These are phyloP conservation scores for Ceratocystis eucalypticola DNA, from an alignment of 2,329 filamentous ascomycete genomes.

Conservation along the genomic window DNA sequence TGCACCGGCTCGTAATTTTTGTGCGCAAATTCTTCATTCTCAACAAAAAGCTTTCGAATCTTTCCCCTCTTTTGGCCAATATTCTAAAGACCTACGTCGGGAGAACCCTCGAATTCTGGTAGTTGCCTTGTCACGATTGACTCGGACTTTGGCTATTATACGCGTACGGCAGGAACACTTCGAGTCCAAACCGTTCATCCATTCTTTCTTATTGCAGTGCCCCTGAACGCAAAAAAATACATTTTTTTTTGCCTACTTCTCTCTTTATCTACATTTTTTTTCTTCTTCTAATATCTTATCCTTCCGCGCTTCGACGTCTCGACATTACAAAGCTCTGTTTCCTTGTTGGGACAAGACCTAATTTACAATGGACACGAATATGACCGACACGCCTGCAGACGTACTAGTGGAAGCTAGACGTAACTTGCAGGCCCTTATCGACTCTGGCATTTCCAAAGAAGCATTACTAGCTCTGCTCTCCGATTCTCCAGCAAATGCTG, in stretches of 20 bases:
- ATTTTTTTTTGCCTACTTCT: not conserved
- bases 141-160: not conserved
- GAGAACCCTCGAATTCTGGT: not conserved
- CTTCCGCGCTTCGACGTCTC: not conserved
- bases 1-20: not conserved
- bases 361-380: conserved; percentile 12
- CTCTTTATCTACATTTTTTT: not conserved
- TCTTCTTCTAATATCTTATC: not conserved
- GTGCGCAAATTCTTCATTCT: not conserved
- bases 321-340: not conserved
- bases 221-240: not conserved
- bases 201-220: not conserved
- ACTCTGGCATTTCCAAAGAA: conserved; percentile 34
- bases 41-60: not conserved
- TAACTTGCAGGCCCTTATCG: conserved; percentile 34
- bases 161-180: not conserved
- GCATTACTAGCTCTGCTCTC: conserved; percentile 23
- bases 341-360: not conserved
- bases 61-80: not conserved
- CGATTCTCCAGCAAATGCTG: conserved; percentile 13
- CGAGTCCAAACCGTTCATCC: not conserved
- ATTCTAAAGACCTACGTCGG: not conserved
- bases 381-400: conserved; percentile 30
- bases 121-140: not conserved
- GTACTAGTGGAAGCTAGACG: conserved; percentile 34